Evolutionary conservation across 1,284 basidiomycete genomes (phyloP).

Genomic region (Coniferiporia sulphurascens): DNA sequence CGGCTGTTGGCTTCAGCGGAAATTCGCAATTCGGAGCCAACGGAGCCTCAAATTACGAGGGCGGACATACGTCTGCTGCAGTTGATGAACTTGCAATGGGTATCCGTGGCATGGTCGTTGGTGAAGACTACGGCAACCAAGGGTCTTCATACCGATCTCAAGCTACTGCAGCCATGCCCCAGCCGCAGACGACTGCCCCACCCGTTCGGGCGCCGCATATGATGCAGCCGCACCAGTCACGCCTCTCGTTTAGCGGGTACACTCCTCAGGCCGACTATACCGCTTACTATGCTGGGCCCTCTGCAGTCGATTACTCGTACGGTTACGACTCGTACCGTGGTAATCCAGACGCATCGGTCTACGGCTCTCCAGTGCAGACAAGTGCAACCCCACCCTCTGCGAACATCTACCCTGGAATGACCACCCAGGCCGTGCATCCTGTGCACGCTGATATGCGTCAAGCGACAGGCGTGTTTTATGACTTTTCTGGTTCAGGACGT

Average conservation of each 20-base stretch:
- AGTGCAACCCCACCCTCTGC: slow-evolving; percentile 36
- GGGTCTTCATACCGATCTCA: slow-evolving; percentile 26
- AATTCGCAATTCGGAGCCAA: slow-evolving; percentile 30
- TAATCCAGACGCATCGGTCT: slow-evolving; percentile 46
- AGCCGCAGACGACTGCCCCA: slow-evolving; percentile 28
- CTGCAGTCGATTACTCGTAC: slow-evolving; percentile 40
- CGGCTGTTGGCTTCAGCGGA: slow-evolving; percentile 34
- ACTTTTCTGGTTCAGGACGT: slow-evolving; percentile 46
- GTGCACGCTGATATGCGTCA: slow-evolving; percentile 41
- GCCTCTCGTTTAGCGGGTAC: slow-evolving; percentile 46
- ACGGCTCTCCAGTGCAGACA: slow-evolving; percentile 38
- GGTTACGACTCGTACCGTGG: slow-evolving; percentile 52
- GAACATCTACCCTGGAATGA: slow-evolving; percentile 43
- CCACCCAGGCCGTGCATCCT: slow-evolving; percentile 42
- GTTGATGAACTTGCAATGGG: slow-evolving; percentile 52
- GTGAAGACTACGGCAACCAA: slow-evolving; percentile 47
- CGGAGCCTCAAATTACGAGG: slow-evolving; percentile 35
- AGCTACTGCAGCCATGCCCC: slow-evolving; percentile 16
- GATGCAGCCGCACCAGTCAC: slow-evolving; percentile 29
- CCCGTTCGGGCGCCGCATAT: slow-evolving; percentile 23
- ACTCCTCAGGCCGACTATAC: slow-evolving; percentile 49
- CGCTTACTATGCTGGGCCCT: slow-evolving; percentile 45
- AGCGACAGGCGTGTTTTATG: slow-evolving; percentile 55
- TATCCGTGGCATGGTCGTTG: slow-evolving; percentile 62
- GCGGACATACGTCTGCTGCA: slow-evolving; percentile 36